Conservation (phyloP, 2,329 filamentous ascomycete species). For the Madurella fahalii region DNA sequence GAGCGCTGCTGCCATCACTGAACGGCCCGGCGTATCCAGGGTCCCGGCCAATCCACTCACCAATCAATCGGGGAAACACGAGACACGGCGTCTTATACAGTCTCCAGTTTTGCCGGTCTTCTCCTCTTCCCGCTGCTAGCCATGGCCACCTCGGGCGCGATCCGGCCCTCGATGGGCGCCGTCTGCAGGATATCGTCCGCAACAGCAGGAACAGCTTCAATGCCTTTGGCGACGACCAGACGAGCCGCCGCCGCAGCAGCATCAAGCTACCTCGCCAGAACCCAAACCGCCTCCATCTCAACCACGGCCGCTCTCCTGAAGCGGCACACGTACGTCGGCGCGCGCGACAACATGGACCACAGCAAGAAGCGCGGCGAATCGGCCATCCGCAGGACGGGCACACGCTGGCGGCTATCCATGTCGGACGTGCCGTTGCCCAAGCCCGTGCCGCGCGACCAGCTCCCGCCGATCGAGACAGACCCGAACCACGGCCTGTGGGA, state of each 20-base stretch:
- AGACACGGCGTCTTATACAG: not conserved
- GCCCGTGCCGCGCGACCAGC: constrained; percentile 51
- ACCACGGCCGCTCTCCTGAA: constrained; percentile 49
- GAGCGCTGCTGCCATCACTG: not conserved
- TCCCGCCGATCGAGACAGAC: constrained; percentile 57
- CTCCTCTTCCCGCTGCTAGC: constrained; percentile 14
- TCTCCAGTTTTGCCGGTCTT: not conserved
- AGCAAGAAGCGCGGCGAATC: constrained; percentile 80
- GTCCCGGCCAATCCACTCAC: constrained; percentile 1
- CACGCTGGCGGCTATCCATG: constrained; percentile 69
- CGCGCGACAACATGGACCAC: constrained; percentile 59
- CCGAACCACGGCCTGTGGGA: constrained; percentile 84
- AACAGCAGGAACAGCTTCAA: not conserved
- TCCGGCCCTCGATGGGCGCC: constrained; percentile 29
- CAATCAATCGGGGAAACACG: not conserved
- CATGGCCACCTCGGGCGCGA: constrained; percentile 19
- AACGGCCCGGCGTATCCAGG: constrained; percentile 1
- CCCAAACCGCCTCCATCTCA: constrained; percentile 42
- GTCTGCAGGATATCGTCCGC: constrained; percentile 30
- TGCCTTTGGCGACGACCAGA: not conserved
- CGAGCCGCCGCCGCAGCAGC: not conserved
- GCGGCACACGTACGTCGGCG: constrained; percentile 36
- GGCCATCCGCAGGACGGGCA: constrained; percentile 71
- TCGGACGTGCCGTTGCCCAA: constrained; percentile 67
- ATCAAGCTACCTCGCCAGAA: constrained; percentile 1